Conservation (phyloP, 106 monocot genomes). For the Platanthera guangdongensis region DNA sequence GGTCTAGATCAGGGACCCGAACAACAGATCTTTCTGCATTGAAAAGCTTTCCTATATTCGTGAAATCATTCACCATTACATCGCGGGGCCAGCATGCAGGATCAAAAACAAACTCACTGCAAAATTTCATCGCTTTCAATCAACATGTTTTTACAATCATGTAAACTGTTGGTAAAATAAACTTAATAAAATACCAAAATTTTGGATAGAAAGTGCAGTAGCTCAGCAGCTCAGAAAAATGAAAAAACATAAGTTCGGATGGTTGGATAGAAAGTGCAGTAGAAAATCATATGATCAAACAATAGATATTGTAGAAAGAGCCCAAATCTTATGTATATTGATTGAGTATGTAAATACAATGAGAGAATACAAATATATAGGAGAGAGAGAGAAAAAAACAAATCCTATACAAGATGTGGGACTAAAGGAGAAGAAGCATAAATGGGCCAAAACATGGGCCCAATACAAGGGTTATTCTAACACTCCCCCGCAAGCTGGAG, state of each 20-base stretch:
- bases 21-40: slow-evolving; percentile 70
- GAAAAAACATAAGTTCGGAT: neutral
- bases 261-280: neutral
- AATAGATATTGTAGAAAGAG: no score
- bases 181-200: slow-evolving; percentile 3
- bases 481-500: no score
- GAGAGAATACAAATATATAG: no score
- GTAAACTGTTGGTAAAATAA: neutral
- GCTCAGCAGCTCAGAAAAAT: neutral
- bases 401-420: no score
- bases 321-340: no score
- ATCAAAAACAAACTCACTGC: slow-evolving; percentile 91
- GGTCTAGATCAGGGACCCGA: slow-evolving; percentile 77
- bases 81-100: slow-evolving; percentile 55
- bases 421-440: no score
- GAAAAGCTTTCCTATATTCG: slow-evolving; percentile 55
- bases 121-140: slow-evolving; percentile 24
- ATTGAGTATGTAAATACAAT: no score
- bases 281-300: neutral
- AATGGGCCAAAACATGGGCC: no score
- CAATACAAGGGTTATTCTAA: no score
- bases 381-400: no score
- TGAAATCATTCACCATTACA: slow-evolving; percentile 58
- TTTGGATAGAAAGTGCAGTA: no score
- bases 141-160: neutral